Conservation (phyloP, 176 grass and related monocot species). For the Triticum monococcum region DNA sequence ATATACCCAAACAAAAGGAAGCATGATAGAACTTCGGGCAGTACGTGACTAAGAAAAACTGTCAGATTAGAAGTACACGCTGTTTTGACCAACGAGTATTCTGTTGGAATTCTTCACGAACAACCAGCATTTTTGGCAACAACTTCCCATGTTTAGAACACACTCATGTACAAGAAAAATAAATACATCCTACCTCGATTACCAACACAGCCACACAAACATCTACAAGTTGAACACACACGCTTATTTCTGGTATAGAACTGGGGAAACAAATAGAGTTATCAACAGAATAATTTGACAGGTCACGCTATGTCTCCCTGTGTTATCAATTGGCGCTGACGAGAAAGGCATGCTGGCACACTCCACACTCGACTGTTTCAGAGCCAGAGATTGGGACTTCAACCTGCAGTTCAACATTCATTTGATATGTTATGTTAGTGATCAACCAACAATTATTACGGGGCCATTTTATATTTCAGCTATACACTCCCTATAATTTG, state of each 20-base stretch:
- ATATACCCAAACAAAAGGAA: not conserved
- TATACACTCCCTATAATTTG: not conserved
- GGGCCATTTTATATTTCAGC: not conserved
- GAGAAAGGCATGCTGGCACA: constrained; percentile 95
- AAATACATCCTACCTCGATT: not conserved
- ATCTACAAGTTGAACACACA: constrained; percentile 31
- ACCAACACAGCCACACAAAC: constrained; percentile 28
- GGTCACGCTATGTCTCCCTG: not conserved
- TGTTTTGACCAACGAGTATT: not conserved
- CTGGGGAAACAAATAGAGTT: not conserved
- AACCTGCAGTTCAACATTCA: constrained; percentile 59
- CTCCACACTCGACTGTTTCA: constrained; percentile 93
- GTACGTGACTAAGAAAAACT: not conserved
- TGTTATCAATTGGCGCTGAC: constrained; percentile 75
- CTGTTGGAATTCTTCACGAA: constrained; percentile 11
- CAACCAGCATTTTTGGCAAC: constrained; percentile 3
- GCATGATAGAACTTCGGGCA: not conserved
- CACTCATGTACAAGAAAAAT: constrained; percentile 16
- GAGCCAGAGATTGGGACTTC: constrained; percentile 87
- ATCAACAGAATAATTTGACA: constrained; percentile 34
- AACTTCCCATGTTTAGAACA: not conserved
- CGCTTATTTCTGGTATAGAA: constrained; percentile 25
- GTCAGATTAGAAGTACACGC: not conserved
- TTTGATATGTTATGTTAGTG: constrained; percentile 1
- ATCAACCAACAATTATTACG: not conserved